A percentile compares a stretch with the other conserved stretches of the same genome.
Conservation (phyloP, 441 rosid genomes). For the Geranium incanum region DNA sequence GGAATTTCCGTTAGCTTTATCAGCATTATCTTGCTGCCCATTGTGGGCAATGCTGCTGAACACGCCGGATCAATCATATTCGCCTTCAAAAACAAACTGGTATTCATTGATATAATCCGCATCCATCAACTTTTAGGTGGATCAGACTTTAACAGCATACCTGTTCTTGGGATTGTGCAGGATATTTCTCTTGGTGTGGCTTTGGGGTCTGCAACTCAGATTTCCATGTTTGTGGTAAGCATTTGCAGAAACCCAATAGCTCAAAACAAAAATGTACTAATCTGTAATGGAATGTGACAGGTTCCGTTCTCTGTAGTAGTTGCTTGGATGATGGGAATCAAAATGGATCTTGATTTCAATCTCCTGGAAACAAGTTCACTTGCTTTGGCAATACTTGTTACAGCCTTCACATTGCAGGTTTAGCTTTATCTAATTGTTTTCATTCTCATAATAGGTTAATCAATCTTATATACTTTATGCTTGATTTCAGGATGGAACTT, state of each 20-base stretch:
- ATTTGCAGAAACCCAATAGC: neutral
- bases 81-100: slow-evolving; percentile 80
- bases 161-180: slow-evolving; percentile 23
- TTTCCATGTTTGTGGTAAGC: slow-evolving; percentile 72
- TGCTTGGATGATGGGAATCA: slow-evolving; percentile 67
- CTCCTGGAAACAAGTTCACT: slow-evolving; percentile 76
- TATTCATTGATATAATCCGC: slow-evolving; percentile 7
- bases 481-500: slow-evolving; percentile 50
- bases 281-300: slow-evolving; percentile 20
- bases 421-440: neutral
- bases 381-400: slow-evolving; percentile 54
- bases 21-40: slow-evolving; percentile 75
- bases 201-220: slow-evolving; percentile 86
- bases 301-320: slow-evolving; percentile 58
- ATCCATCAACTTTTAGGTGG: neutral
- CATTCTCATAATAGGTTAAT: too few species aligned
- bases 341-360: slow-evolving; percentile 83
- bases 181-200: slow-evolving; percentile 87
- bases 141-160: too few species aligned
- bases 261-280: too few species aligned
- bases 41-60: slow-evolving; percentile 92
- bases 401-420: slow-evolving; percentile 78
- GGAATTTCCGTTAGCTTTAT: slow-evolving; percentile 78
- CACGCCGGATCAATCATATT: slow-evolving; percentile 93
- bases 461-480: neutral